A percentile compares a stretch with the other conserved stretches of the same genome.
phyloP scores from a whole-genome alignment of 768 basidiomycete species.

The Russula lepida region DNA sequence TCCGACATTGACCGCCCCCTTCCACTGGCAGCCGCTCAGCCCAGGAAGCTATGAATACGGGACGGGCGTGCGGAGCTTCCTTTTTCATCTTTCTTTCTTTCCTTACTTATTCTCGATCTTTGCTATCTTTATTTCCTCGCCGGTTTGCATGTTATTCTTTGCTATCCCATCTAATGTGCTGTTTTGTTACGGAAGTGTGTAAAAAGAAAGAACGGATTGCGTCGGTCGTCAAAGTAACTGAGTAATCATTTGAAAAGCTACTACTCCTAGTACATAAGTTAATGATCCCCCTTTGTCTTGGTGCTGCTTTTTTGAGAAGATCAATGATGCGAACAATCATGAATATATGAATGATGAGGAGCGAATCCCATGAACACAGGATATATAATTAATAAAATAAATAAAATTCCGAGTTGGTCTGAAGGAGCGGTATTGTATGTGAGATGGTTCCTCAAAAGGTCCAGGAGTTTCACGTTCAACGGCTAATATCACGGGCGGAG shows the following conservation, averaged over 20 bases:
- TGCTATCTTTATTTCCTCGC: conserved; percentile 20
- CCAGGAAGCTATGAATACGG: not conserved
- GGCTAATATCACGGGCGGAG: not conserved
- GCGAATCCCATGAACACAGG: not conserved
- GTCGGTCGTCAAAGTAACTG: not conserved
- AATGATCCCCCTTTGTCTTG: not conserved
- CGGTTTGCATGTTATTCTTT: conserved; percentile 8
- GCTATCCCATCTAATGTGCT: conserved; percentile 12
- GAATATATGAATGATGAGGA: not conserved
- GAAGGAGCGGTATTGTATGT: not conserved
- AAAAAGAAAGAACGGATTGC: not conserved
- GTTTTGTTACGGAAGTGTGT: not conserved
- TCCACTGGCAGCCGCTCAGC: no score
- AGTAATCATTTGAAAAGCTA: not conserved
- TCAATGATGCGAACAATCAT: not conserved
- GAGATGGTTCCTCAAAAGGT: not conserved
- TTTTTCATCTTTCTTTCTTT: not conserved
- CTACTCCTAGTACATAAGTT: not conserved
- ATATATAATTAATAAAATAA: not conserved
- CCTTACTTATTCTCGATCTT: not conserved
- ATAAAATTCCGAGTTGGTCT: not conserved
- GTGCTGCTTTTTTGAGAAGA: not conserved
- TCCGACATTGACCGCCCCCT: conserved; percentile 24
- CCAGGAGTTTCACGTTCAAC: not conserved
- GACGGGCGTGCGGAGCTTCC: not conserved